Conservation (phyloP, 805 yeast species). For the Brettanomyces sp. region DNA sequence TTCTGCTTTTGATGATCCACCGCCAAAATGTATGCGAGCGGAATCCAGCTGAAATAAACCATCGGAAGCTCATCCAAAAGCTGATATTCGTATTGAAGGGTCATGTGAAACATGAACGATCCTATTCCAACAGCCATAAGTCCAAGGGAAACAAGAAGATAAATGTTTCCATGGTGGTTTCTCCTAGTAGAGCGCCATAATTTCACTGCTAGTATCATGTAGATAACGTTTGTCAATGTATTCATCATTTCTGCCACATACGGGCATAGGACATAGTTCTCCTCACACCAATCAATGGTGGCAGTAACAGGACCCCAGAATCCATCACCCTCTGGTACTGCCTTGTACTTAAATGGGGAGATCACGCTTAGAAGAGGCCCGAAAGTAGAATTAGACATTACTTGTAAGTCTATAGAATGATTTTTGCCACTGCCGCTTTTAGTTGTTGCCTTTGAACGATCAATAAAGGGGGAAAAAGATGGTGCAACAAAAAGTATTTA, state of each 20-base stretch:
- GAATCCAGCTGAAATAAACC: conserved; percentile 93
- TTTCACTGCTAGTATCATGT: conserved; percentile 28
- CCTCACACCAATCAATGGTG: conserved; percentile 98
- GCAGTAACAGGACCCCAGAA: conserved; percentile 77
- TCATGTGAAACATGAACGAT: conserved; percentile 93
- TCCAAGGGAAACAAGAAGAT: conserved; percentile 60
- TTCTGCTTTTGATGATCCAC: conserved; percentile 10
- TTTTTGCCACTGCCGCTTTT: too few species aligned
- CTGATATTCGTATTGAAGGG: conserved; percentile 77
- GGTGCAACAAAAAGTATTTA: too few species aligned
- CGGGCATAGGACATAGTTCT: conserved; percentile 79
- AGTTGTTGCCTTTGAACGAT: too few species aligned
- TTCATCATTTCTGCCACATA: conserved; percentile 86
- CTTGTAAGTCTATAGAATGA: too few species aligned
- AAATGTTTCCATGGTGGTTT: conserved; percentile 61
- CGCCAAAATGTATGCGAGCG: conserved; percentile 37
- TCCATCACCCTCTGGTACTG: conserved; percentile 28
- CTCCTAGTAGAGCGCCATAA: conserved; percentile 40
- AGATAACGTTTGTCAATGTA: conserved; percentile 68
- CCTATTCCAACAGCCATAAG: conserved; percentile 85
- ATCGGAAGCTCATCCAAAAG: conserved; percentile 88
- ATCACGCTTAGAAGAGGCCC: background rate
- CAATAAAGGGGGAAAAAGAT: too few species aligned
- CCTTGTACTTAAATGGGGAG: conserved; percentile 8
- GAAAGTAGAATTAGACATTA: too few species aligned